phyloP scores from a whole-genome alignment of 371 early-diverging fungal genomes.

The Mortierella sp. region DNA sequence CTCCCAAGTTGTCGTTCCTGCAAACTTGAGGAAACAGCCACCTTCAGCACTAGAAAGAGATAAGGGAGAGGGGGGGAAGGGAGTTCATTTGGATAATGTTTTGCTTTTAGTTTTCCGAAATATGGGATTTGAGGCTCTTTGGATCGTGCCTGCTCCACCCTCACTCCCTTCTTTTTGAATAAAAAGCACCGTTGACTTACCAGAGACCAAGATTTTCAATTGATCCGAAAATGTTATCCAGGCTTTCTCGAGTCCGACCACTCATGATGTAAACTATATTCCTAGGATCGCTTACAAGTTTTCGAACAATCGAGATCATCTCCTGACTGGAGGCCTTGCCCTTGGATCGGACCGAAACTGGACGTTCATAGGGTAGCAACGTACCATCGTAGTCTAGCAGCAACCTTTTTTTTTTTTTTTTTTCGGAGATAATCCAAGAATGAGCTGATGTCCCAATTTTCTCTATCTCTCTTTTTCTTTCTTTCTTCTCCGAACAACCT shows the following conservation, averaged over 20 bases:
- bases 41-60: conserved; percentile 84
- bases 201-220: conserved; percentile 78
- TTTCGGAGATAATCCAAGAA: conserved; percentile 7
- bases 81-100: too few species aligned
- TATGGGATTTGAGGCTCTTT: neutral
- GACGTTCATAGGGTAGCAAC: conserved; percentile 70
- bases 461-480: too few species aligned
- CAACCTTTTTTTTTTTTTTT: conserved; percentile 49
- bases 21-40: conserved; percentile 79
- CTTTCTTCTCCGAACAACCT: too few species aligned
- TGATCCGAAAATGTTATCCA: conserved; percentile 79
- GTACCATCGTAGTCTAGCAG: conserved; percentile 90
- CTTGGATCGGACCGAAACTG: conserved; percentile 46
- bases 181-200: conserved; percentile 34
- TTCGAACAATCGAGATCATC: conserved; percentile 56
- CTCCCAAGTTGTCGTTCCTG: conserved; percentile 72
- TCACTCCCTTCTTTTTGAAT: too few species aligned
- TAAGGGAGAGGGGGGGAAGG: neutral
- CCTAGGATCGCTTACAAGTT: conserved; percentile 67
- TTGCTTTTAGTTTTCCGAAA: too few species aligned
- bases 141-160: neutral
- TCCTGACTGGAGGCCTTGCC: conserved; percentile 49
- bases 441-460: too few species aligned
- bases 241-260: conserved; percentile 75
- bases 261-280: conserved; percentile 83